These are phyloP conservation scores for Ustilago loliicola DNA, from an alignment of 1,284 basidiomycete genomes.

Conservation along the genomic window DNA sequence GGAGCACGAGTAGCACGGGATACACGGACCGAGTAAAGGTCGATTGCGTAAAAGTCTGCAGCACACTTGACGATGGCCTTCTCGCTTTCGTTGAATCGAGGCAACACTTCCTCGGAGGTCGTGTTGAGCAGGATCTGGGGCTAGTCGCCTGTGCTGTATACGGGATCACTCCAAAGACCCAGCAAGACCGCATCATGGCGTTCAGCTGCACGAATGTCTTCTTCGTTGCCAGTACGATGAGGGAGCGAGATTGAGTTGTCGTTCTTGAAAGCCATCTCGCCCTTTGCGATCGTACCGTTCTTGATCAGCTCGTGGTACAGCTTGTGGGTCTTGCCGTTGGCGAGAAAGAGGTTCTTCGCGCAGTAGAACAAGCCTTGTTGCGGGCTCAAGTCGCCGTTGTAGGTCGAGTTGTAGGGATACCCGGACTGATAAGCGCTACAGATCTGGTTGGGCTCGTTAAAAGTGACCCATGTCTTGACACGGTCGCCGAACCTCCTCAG, in stretches of 20 bases:
- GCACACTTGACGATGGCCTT: background rate
- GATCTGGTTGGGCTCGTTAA: conserved; percentile 7
- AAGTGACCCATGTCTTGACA: background rate
- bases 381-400: background rate
- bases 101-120: background rate
- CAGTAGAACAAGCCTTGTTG: conserved; percentile 2
- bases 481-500: background rate
- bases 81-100: background rate
- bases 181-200: background rate
- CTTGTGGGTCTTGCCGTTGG: conserved; percentile 2
- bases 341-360: background rate
- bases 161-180: conserved; percentile 2
- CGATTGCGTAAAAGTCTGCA: conserved; percentile 1
- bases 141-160: background rate
- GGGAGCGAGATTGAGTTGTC: background rate
- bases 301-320: conserved; percentile 5
- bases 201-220: background rate
- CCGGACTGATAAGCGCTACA: background rate
- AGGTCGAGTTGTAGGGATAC: background rate
- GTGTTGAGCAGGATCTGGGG: background rate
- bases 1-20: conserved; percentile 1
- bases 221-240: background rate
- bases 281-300: conserved; percentile 1
- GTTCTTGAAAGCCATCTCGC: conserved; percentile 4
- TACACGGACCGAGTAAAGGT: background rate